phyloP scores from a whole-genome alignment of 2,329 filamentous ascomycete species.

The Hypoxylon sp. region DNA sequence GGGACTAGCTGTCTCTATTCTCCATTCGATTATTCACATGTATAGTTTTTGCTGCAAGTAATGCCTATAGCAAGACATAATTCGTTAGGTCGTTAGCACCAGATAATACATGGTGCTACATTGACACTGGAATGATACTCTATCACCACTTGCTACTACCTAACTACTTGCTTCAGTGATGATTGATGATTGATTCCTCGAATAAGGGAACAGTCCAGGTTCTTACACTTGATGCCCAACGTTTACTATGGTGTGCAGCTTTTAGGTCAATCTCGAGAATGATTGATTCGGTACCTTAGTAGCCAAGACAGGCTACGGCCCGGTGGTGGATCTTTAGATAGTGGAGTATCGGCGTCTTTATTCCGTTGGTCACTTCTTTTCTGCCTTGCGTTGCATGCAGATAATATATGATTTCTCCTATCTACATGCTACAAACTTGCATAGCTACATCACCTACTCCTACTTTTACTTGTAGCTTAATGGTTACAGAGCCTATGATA shows the following conservation, averaged over 20 bases:
- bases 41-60: conserved; percentile 13
- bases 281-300: not conserved
- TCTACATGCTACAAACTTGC: conserved; percentile 7
- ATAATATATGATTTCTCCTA: conserved; percentile 19
- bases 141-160: conserved; percentile 12
- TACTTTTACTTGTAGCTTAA: not conserved
- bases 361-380: conserved; percentile 20
- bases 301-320: conserved; percentile 1
- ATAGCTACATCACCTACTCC: conserved; percentile 12
- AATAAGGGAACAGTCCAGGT: not conserved
- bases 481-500: conserved; percentile 1
- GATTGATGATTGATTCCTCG: not conserved
- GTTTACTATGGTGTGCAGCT: conserved; percentile 10
- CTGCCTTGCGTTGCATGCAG: conserved; percentile 11
- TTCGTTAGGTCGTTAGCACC: conserved; percentile 14
- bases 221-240: conserved; percentile 23
- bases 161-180: not conserved
- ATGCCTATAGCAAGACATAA: conserved; percentile 14
- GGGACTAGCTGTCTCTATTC: conserved; percentile 19
- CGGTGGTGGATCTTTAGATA: conserved; percentile 6
- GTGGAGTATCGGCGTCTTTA: conserved; percentile 12
- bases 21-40: conserved; percentile 15
- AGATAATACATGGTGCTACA: not conserved
- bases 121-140: conserved; percentile 23
- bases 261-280: not conserved